A percentile compares a stretch with the other conserved stretches of the same genome.
phyloP scores from a whole-genome alignment of 345 rosid genomes.

The Boechera retrofracta region DNA sequence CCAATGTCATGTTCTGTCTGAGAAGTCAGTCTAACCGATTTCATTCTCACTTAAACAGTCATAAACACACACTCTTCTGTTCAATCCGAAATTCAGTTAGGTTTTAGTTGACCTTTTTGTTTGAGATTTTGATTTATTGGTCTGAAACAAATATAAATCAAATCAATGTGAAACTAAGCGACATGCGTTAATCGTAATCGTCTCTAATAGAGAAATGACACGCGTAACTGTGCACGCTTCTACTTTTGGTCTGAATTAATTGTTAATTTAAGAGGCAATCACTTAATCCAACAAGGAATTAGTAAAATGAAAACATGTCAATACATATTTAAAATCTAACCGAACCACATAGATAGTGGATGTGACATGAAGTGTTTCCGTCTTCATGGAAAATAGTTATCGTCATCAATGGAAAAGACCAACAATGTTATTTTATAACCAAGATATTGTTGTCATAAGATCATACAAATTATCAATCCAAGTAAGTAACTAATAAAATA shows the following conservation, averaged over 20 bases:
- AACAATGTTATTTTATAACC: too few relatives aligned
- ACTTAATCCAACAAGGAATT: conserved; percentile 34
- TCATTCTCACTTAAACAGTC: conserved; percentile 33
- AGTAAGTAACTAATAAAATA: too few relatives aligned
- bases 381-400: conserved; percentile 11
- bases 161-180: not conserved
- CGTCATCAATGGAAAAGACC: not conserved
- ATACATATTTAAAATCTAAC: conserved; percentile 21
- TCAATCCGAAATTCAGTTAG: conserved; percentile 12
- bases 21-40: conserved; percentile 43
- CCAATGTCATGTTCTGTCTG: conserved; percentile 39
- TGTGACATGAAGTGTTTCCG: conserved; percentile 24
- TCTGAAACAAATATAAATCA: not conserved
- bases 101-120: not conserved
- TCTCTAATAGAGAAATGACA: not conserved
- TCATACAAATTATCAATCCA: too few relatives aligned
- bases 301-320: not conserved
- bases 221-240: not conserved
- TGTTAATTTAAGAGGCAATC: not conserved
- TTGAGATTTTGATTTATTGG: not conserved
- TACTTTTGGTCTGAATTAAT: not conserved
- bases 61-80: conserved; percentile 20
- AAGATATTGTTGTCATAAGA: not conserved
- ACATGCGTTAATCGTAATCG: conserved; percentile 1
- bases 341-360: conserved; percentile 39